Percentiles rank a stretch among this genome's conserved stretches.
Conservation (phyloP, 495 filamentous ascomycete genomes). For the Penicillium mononematosum region DNA sequence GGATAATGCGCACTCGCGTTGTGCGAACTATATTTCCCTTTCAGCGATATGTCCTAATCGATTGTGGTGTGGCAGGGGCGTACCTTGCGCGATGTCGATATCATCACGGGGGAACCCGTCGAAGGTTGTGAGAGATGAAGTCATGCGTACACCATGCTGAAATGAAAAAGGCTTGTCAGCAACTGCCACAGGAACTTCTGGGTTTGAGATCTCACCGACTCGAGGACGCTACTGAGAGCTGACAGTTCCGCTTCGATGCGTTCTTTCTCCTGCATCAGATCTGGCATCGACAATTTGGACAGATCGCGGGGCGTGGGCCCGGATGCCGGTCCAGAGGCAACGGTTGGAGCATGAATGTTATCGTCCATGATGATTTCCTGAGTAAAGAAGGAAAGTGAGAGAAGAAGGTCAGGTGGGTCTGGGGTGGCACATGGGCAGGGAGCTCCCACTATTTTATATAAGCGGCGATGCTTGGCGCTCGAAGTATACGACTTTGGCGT, state of each 20-base stretch:
- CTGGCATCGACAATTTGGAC: slow-evolving; percentile 58
- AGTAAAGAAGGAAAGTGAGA: slow-evolving; percentile 22
- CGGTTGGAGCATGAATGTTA: slow-evolving; percentile 68
- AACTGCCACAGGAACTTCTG: slow-evolving; percentile 1
- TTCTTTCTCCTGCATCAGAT: slow-evolving; percentile 73
- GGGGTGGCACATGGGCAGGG: background rate
- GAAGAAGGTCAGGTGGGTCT: slow-evolving; percentile 25
- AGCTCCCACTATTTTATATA: slow-evolving; percentile 20
- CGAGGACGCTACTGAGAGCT: slow-evolving; percentile 78
- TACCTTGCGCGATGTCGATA: slow-evolving; percentile 94
- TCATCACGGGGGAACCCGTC: slow-evolving; percentile 94
- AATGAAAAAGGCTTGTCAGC: slow-evolving; percentile 14
- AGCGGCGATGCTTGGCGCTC: slow-evolving; percentile 22
- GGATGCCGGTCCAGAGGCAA: slow-evolving; percentile 69
- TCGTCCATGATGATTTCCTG: slow-evolving; percentile 62
- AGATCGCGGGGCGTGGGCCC: slow-evolving; percentile 53
- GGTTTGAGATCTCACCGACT: slow-evolving; percentile 61
- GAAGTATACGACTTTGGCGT: slow-evolving; percentile 4
- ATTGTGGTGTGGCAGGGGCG: slow-evolving; percentile 19
- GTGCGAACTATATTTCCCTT: slow-evolving; percentile 66
- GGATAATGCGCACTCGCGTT: slow-evolving; percentile 84
- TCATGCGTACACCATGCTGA: slow-evolving; percentile 93
- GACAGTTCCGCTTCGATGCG: slow-evolving; percentile 79
- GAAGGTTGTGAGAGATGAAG: slow-evolving; percentile 78
- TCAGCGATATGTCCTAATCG: slow-evolving; percentile 16